phyloP scores from a whole-genome alignment of 106 monocot genomes.

The Triglochin maritima region DNA sequence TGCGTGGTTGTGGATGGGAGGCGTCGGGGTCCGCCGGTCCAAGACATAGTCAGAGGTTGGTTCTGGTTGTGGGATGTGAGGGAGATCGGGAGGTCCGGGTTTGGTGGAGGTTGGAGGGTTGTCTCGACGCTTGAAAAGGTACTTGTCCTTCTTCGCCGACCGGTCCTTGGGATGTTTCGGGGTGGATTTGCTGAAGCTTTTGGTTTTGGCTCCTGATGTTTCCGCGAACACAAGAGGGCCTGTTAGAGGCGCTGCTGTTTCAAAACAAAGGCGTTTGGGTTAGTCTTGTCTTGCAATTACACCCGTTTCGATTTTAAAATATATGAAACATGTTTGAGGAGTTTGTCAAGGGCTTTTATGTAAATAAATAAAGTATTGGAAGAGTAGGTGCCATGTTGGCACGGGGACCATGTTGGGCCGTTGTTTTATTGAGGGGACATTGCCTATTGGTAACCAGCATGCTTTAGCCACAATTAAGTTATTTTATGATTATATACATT shows the following conservation, averaged over 20 bases:
- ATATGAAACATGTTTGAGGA: background rate
- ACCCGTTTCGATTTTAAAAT: background rate
- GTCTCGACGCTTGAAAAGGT: conserved; percentile 56
- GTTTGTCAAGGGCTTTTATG: too few species aligned
- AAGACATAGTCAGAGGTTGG: background rate
- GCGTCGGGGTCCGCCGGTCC: too few species aligned
- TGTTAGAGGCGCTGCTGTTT: conserved; percentile 27
- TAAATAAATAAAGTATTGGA: too few species aligned
- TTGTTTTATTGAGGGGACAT: too few species aligned
- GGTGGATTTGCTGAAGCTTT: background rate
- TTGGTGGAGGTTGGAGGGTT: conserved; percentile 6
- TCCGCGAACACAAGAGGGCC: conserved; percentile 29
- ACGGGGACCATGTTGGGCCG: too few species aligned
- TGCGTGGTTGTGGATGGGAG: background rate
- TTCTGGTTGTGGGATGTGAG: background rate
- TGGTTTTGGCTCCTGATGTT: conserved; percentile 9
- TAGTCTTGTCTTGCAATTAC: background rate
- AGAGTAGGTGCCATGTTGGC: too few species aligned
- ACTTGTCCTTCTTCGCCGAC: conserved; percentile 50
- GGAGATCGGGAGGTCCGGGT: conserved; percentile 2
- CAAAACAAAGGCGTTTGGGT: background rate
- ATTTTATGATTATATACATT: too few species aligned
- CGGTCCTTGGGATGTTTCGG: background rate
- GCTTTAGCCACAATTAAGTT: too few species aligned
- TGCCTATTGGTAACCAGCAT: too few species aligned